Evolutionary conservation across 2,329 filamentous ascomycete species (phyloP).

Genomic region (Knufia fluminis): DNA sequence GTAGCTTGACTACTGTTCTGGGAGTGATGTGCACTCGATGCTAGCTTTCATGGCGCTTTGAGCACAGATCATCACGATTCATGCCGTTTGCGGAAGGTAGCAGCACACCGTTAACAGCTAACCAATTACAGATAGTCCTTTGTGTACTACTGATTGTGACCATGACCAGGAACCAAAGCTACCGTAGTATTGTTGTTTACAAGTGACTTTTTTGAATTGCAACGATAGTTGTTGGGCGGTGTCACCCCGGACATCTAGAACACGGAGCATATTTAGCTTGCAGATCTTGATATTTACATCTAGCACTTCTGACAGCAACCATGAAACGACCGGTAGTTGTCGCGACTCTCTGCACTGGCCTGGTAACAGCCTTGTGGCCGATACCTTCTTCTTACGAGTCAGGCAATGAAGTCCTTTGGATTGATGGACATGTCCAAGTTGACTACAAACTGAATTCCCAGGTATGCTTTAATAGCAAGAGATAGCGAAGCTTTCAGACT

Average conservation of each 20-base stretch:
- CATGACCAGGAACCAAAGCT: neutral
- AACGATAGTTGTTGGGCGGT: neutral
- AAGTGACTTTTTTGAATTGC: too few relatives aligned
- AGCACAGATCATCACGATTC: neutral
- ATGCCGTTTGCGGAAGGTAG: neutral
- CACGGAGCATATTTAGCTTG: too few relatives aligned
- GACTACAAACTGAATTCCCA: neutral
- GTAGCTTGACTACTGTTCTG: too few relatives aligned
- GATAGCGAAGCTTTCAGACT: too few relatives aligned
- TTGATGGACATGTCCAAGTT: constrained; percentile 1
- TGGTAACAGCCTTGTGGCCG: constrained; percentile 3
- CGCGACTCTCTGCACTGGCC: neutral
- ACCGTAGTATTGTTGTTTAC: too few relatives aligned
- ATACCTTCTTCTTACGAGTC: neutral
- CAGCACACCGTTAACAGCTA: neutral
- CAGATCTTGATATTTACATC: too few relatives aligned
- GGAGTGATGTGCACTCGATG: too few relatives aligned
- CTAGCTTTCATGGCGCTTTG: too few relatives aligned
- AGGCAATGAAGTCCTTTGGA: constrained; percentile 4
- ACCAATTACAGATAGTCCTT: neutral
- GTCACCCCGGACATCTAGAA: too few relatives aligned
- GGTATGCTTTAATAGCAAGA: neutral
- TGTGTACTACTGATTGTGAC: neutral
- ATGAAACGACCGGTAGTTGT: constrained; percentile 1
- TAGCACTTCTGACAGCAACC: neutral